A percentile compares a stretch with the other conserved stretches of the same genome.
These are phyloP conservation scores for Pseudocercospora vitis DNA, from an alignment of 2,329 filamentous ascomycete species.

Conservation along the genomic window DNA sequence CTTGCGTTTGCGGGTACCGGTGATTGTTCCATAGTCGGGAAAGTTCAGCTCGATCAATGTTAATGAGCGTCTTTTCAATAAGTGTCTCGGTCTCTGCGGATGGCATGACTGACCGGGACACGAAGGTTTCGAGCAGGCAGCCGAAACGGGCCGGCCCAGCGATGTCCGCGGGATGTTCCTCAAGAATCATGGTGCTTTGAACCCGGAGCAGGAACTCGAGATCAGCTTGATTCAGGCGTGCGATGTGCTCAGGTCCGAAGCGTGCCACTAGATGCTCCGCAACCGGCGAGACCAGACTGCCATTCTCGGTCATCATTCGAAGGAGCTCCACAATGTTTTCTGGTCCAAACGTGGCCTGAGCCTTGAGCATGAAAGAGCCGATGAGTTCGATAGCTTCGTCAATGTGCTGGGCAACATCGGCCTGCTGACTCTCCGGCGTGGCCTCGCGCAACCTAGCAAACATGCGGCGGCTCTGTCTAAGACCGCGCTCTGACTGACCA, in stretches of 20 bases:
- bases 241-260: conserved; percentile 60
- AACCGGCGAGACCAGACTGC: conserved; percentile 59
- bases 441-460: conserved; percentile 76
- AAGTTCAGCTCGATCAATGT: conserved; percentile 52
- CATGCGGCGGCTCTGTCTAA: conserved; percentile 79
- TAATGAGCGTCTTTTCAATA: conserved; percentile 59
- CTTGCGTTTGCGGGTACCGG: conserved; percentile 48
- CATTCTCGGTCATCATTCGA: conserved; percentile 66
- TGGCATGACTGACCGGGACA: conserved; percentile 54
- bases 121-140: conserved; percentile 60
- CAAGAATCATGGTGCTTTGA: conserved; percentile 54
- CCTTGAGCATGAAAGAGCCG: conserved; percentile 57
- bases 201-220: conserved; percentile 62
- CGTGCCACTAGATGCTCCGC: conserved; percentile 62
- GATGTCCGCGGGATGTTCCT: conserved; percentile 51
- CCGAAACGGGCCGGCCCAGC: conserved; percentile 61
- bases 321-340: conserved; percentile 60
- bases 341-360: conserved; percentile 52
- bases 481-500: conserved; percentile 77
- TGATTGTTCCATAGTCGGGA: conserved; percentile 60
- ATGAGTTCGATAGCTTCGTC: conserved; percentile 80
- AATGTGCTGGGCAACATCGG: conserved; percentile 71
- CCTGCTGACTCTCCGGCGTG: conserved; percentile 49
- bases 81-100: conserved; percentile 57
- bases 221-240: conserved; percentile 54